These are phyloP conservation scores for Gnetum montanum DNA, from an alignment of 75 land plant genomes.

Conservation along the genomic window DNA sequence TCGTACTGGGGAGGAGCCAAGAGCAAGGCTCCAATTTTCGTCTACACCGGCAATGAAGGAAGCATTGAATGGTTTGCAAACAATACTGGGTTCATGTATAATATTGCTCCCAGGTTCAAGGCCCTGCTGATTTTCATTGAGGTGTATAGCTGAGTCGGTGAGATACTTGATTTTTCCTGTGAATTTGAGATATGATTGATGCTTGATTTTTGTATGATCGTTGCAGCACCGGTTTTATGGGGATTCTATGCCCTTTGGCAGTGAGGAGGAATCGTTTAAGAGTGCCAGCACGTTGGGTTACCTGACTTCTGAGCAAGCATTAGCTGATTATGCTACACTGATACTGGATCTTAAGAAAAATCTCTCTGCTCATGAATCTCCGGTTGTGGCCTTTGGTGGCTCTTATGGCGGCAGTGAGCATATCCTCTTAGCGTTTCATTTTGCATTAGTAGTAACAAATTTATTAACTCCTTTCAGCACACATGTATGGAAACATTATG, in stretches of 20 bases:
- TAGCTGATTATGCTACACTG: conserved; percentile 76
- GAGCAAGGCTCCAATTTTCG: conserved; percentile 44
- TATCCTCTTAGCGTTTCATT: too few species aligned
- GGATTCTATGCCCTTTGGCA: conserved; percentile 61
- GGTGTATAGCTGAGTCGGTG: conserved; percentile 14
- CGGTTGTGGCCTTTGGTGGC: conserved; percentile 80
- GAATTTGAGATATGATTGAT: too few species aligned
- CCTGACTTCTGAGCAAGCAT: conserved; percentile 65
- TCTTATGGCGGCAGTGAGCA: conserved; percentile 97
- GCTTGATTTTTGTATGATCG: background rate
- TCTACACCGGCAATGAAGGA: conserved; percentile 63
- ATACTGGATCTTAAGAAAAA: conserved; percentile 66
- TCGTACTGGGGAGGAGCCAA: conserved; percentile 38
- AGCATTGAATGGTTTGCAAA: conserved; percentile 59
- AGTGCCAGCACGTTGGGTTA: conserved; percentile 53
- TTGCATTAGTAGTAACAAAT: background rate
- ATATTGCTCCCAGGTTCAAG: conserved; percentile 35
- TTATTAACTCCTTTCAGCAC: background rate
- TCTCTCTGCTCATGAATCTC: conserved; percentile 48
- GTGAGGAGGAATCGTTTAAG: conserved; percentile 19
- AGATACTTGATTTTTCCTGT: too few species aligned
- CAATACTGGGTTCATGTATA: conserved; percentile 60
- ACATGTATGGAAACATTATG: too few species aligned
- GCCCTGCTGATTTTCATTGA: conserved; percentile 61
- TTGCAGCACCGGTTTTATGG: conserved; percentile 87